Percentiles rank a stretch among this genome's conserved stretches.
These are phyloP conservation scores for Penicillium odoratum DNA, from an alignment of 495 filamentous ascomycete genomes.

Conservation along the genomic window DNA sequence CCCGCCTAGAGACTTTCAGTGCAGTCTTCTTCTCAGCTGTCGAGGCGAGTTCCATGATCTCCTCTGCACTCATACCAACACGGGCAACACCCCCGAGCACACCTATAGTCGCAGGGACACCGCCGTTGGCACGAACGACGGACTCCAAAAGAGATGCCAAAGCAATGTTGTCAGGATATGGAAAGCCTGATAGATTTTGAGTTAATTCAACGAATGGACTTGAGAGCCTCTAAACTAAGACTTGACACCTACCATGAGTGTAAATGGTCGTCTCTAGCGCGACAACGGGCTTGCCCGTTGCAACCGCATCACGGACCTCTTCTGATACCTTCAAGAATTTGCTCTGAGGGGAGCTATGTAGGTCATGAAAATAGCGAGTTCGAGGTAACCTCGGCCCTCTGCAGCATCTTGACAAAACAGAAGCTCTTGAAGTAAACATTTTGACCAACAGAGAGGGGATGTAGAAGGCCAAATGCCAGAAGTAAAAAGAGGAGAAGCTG, in stretches of 20 bases:
- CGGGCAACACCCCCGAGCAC: conserved; percentile 77
- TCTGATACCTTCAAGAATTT: conserved; percentile 73
- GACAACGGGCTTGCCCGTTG: conserved; percentile 74
- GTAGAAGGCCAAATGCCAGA: conserved; percentile 6
- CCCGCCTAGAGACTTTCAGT: conserved; percentile 82
- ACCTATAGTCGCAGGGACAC: conserved; percentile 89
- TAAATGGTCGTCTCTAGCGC: conserved; percentile 92
- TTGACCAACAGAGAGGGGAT: conserved; percentile 10
- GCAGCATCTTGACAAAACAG: conserved; percentile 21
- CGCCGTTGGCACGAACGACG: conserved; percentile 75
- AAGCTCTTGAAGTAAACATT: conserved; percentile 35
- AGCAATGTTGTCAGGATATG: conserved; percentile 75
- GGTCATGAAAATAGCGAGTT: conserved; percentile 33
- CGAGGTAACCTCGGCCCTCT: conserved; percentile 18
- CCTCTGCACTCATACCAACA: conserved; percentile 69
- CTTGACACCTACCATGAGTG: conserved; percentile 60
- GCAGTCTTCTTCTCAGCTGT: conserved; percentile 61
- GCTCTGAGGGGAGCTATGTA: conserved; percentile 39
- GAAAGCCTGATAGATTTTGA: conserved; percentile 58
- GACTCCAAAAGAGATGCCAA: conserved; percentile 71
- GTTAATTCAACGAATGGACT: not conserved
- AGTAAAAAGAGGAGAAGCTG: conserved; percentile 31
- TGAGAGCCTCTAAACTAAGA: not conserved
- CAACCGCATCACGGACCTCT: conserved; percentile 76
- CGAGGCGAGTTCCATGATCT: conserved; percentile 68